Evolutionary conservation across 192 early-diverging fungal genomes (phyloP).

Genomic region (Allomyces arbusculus): DNA sequence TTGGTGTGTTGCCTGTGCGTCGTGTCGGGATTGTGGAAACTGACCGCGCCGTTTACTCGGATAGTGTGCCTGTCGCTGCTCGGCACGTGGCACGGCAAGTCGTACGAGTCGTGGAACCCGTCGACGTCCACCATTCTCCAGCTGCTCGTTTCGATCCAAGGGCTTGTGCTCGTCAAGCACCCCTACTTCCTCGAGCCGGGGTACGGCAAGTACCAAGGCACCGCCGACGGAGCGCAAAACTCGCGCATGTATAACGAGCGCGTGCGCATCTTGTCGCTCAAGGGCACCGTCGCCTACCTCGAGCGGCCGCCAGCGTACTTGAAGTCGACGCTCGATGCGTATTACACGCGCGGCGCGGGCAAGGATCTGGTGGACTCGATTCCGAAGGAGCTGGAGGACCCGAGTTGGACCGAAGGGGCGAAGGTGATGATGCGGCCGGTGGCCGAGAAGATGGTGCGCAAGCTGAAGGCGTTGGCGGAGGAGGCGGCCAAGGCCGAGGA

Average conservation of each 20-base stretch:
- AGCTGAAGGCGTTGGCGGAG: too few relatives aligned
- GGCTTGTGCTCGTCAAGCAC: constrained; percentile 24
- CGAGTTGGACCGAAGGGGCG: background rate
- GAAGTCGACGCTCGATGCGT: constrained; percentile 7
- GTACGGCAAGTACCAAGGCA: constrained; percentile 31
- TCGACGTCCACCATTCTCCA: constrained; percentile 25
- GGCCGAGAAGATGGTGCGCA: constrained; percentile 1
- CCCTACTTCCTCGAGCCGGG: constrained; percentile 43
- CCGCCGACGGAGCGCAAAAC: constrained; percentile 20
- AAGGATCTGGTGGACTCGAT: background rate
- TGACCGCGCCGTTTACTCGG: constrained; percentile 11
- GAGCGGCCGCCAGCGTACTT: constrained; percentile 13
- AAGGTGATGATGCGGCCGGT: background rate
- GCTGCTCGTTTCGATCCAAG: constrained; percentile 31
- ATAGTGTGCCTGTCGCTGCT: constrained; percentile 37
- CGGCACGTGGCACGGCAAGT: constrained; percentile 34
- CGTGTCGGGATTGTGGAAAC: background rate
- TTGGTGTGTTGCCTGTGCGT: background rate
- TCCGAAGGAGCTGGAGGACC: background rate
- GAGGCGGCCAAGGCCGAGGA: constrained; percentile 1
- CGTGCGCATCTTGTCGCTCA: constrained; percentile 24
- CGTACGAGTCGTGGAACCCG: constrained; percentile 27
- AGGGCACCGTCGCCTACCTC: constrained; percentile 11
- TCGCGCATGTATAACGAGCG: constrained; percentile 35
- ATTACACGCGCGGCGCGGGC: constrained; percentile 1